These are phyloP conservation scores for Irpex sp. DNA, from an alignment of 1,284 basidiomycete species.

Conservation along the genomic window DNA sequence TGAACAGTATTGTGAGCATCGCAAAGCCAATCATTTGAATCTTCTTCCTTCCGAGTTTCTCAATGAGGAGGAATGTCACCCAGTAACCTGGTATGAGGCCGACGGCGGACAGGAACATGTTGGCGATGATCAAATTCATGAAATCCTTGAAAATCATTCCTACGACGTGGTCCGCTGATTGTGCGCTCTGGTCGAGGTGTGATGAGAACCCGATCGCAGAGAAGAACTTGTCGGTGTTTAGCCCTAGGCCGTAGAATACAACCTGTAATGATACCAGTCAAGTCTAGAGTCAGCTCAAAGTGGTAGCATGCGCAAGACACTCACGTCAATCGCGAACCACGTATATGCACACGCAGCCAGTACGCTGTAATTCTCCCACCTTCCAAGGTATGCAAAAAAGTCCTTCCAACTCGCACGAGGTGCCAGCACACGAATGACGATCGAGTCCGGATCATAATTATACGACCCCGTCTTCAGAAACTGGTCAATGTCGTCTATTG, in stretches of 20 bases:
- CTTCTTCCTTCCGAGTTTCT: slow-evolving; percentile 25
- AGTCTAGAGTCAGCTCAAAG: slow-evolving; percentile 10
- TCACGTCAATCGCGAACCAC: slow-evolving; percentile 65
- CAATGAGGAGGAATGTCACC: slow-evolving; percentile 25
- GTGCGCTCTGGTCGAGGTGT: not conserved
- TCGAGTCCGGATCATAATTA: slow-evolving; percentile 52
- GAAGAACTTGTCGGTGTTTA: slow-evolving; percentile 72
- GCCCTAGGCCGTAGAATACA: slow-evolving; percentile 79
- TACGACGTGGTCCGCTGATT: not conserved
- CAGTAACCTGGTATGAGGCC: slow-evolving; percentile 29
- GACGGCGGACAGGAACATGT: slow-evolving; percentile 25
- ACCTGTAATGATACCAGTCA: slow-evolving; percentile 41
- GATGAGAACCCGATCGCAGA: slow-evolving; percentile 47
- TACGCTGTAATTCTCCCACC: slow-evolving; percentile 61
- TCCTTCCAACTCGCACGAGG: slow-evolving; percentile 64
- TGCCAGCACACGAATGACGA: slow-evolving; percentile 55
- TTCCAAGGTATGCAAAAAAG: slow-evolving; percentile 57
- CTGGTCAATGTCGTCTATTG: slow-evolving; percentile 62
- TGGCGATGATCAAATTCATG: slow-evolving; percentile 23
- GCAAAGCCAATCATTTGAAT: slow-evolving; percentile 44
- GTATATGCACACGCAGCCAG: slow-evolving; percentile 48
- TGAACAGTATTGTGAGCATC: slow-evolving; percentile 49
- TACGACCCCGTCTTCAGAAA: slow-evolving; percentile 55
- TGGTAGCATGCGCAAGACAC: slow-evolving; percentile 13
- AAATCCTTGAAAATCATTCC: slow-evolving; percentile 26